These are phyloP conservation scores for Pneumocystis jirovecii DNA, from an alignment of 1,139 yeast species.

Conservation along the genomic window DNA sequence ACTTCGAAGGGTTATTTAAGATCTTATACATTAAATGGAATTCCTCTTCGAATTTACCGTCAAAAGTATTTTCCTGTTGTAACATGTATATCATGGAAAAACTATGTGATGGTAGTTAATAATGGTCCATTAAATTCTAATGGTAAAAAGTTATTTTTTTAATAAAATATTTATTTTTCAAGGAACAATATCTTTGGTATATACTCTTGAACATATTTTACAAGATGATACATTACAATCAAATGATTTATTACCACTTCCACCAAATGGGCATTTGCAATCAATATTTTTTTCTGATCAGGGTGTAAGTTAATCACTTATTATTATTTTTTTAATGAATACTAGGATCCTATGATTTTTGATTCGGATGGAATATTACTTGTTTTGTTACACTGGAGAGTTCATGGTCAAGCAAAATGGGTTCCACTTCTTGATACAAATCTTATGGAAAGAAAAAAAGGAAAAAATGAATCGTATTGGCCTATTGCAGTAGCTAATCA, in stretches of 20 bases:
- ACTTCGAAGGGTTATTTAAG: slow-evolving; percentile 45
- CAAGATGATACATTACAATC: slow-evolving; percentile 27
- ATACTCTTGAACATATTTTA: slow-evolving; percentile 27
- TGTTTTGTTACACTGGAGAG: slow-evolving; percentile 63
- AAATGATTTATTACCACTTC: slow-evolving; percentile 25
- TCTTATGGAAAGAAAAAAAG: slow-evolving; percentile 35
- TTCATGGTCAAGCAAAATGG: slow-evolving; percentile 64
- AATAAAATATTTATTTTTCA: not conserved
- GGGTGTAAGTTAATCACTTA: slow-evolving; percentile 24
- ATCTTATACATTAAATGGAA: slow-evolving; percentile 40
- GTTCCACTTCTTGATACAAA: slow-evolving; percentile 63
- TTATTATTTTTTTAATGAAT: slow-evolving; percentile 23
- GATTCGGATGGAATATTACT: slow-evolving; percentile 63
- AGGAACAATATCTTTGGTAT: slow-evolving; percentile 19
- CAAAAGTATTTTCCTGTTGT: slow-evolving; percentile 37
- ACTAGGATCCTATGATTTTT: slow-evolving; percentile 62
- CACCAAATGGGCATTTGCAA: slow-evolving; percentile 21
- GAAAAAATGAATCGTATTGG: slow-evolving; percentile 48
- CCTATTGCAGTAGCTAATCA: slow-evolving; percentile 55
- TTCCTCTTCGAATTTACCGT: slow-evolving; percentile 37
- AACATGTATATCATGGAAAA: slow-evolving; percentile 37
- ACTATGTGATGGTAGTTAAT: slow-evolving; percentile 32
- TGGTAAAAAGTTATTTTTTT: slow-evolving; percentile 2
- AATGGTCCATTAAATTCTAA: slow-evolving; percentile 15
- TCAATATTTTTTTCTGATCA: slow-evolving; percentile 69